Evolutionary conservation across 2,329 filamentous ascomycete genomes (phyloP).

Genomic region (Phaeosphaeria sp.): DNA sequence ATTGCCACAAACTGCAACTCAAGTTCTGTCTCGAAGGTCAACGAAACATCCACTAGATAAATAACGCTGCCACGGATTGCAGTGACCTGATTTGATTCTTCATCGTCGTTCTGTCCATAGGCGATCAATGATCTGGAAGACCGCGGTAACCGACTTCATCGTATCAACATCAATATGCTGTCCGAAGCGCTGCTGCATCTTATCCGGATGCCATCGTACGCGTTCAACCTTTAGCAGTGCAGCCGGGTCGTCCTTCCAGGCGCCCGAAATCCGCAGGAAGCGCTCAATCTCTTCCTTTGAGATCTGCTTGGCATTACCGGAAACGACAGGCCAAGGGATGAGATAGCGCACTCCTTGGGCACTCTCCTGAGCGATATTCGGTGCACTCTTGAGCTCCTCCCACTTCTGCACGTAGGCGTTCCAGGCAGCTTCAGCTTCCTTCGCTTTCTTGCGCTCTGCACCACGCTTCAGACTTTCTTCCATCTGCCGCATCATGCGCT

Average conservation of each 20-base stretch:
- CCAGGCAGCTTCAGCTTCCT: slow-evolving; percentile 68
- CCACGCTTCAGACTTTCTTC: slow-evolving; percentile 72
- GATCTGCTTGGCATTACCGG: slow-evolving; percentile 64
- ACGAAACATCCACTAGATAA: neutral
- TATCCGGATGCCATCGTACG: slow-evolving; percentile 96
- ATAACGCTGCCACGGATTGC: neutral
- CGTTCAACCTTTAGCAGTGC: slow-evolving; percentile 79
- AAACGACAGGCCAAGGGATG: slow-evolving; percentile 77
- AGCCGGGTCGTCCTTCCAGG: slow-evolving; percentile 47
- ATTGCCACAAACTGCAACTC: neutral
- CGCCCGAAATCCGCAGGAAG: slow-evolving; percentile 70
- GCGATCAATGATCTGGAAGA: slow-evolving; percentile 88
- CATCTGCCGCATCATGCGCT: slow-evolving; percentile 66
- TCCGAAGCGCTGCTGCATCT: slow-evolving; percentile 89
- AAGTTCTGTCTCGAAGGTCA: neutral
- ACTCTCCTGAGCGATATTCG: slow-evolving; percentile 13
- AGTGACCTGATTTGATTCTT: neutral
- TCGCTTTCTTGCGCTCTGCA: slow-evolving; percentile 65
- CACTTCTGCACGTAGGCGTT: slow-evolving; percentile 69
- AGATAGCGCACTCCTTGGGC: slow-evolving; percentile 40
- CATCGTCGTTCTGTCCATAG: slow-evolving; percentile 69
- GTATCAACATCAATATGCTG: slow-evolving; percentile 71
- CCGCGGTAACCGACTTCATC: slow-evolving; percentile 81
- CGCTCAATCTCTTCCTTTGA: slow-evolving; percentile 66
- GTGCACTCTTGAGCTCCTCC: slow-evolving; percentile 56